These are phyloP conservation scores for Platismatia glauca DNA, from an alignment of 495 filamentous ascomycete genomes.

Conservation along the genomic window DNA sequence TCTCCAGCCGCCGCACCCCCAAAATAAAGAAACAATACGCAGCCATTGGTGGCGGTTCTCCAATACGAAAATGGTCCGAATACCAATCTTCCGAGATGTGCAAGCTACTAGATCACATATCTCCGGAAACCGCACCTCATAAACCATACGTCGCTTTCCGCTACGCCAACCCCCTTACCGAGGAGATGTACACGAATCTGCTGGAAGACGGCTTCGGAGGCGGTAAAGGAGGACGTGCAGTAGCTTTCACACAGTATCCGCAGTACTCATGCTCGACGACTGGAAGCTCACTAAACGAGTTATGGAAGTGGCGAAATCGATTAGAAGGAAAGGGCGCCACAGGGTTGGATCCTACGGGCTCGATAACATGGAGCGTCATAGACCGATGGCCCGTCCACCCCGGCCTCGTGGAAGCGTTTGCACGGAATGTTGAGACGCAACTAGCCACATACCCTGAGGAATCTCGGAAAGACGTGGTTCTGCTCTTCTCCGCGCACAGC, in stretches of 20 bases:
- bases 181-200: conserved; percentile 77
- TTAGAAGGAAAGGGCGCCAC: conserved; percentile 65
- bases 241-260: conserved; percentile 97
- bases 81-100: conserved; percentile 89
- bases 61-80: conserved; percentile 97
- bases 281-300: conserved; percentile 87
- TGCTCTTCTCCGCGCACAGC: conserved; percentile 92
- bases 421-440: conserved; percentile 76
- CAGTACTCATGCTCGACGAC: conserved; percentile 99
- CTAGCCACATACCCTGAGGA: conserved; percentile 76
- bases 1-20: conserved; percentile 76
- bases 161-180: conserved; percentile 88
- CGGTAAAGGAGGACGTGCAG: conserved; percentile 78
- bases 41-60: conserved; percentile 90
- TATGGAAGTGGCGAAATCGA: conserved; percentile 92
- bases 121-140: conserved; percentile 88
- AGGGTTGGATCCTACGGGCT: conserved; percentile 46
- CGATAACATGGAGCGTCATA: conserved; percentile 94
- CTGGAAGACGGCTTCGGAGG: conserved; percentile 82
- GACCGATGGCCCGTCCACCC: conserved; percentile 92
- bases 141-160: conserved; percentile 99
- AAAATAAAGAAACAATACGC: conserved; percentile 95
- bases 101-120: conserved; percentile 83
- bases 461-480: conserved; percentile 63
- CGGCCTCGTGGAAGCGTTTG: conserved; percentile 85